These are phyloP conservation scores for Fomitopsis schrenkii DNA, from an alignment of 1,284 basidiomycete species.

Conservation along the genomic window DNA sequence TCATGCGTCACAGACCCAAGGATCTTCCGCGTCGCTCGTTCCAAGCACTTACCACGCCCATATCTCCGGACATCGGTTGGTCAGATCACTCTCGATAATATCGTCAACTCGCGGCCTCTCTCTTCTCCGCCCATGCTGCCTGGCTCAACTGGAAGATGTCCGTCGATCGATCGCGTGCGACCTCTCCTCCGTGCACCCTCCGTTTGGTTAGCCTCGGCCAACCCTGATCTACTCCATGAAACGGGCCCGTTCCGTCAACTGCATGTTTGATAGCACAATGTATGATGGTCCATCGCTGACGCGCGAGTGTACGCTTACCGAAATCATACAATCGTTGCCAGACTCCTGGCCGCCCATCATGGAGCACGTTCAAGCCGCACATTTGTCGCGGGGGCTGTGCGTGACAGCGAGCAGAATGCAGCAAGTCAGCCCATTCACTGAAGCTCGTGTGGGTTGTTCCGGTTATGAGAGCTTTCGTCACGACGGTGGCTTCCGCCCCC, in stretches of 20 bases:
- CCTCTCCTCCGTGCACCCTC: background rate
- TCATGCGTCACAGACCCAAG: background rate
- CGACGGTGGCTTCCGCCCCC: background rate
- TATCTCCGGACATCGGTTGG: constrained; percentile 6
- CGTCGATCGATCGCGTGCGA: constrained; percentile 1
- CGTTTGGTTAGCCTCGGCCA: constrained; percentile 1
- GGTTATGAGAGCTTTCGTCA: background rate
- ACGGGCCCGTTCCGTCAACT: background rate
- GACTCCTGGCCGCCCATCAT: background rate
- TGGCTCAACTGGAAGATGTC: background rate
- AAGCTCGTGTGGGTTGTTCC: constrained; percentile 2
- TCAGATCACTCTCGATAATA: constrained; percentile 1
- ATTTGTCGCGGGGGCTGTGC: constrained; percentile 1
- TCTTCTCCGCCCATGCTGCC: background rate
- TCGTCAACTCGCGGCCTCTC: background rate
- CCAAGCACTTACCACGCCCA: background rate
- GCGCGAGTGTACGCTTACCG: background rate
- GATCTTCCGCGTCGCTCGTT: constrained; percentile 5
- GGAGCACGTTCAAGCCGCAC: background rate
- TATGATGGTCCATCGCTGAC: background rate
- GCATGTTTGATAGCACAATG: background rate
- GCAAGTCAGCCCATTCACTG: background rate
- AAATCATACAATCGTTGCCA: background rate
- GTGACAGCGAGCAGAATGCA: constrained; percentile 1
- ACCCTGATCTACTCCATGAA: background rate